Base-by-base conservation (phyloP, 495 filamentous ascomycete genomes). In the Cercophora scortea region DNA sequence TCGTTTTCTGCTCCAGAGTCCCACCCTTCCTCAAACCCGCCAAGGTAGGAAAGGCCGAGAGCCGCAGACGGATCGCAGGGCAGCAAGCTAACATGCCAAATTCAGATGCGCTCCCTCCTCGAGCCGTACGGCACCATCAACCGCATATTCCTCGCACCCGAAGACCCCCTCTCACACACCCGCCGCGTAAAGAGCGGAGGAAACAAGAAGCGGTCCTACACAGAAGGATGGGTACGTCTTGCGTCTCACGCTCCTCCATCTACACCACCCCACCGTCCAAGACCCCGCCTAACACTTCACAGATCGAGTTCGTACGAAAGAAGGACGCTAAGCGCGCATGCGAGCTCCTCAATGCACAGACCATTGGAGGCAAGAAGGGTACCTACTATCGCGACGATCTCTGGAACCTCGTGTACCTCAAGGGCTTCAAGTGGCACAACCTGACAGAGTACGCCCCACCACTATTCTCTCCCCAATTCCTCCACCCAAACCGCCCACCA, bases 11-110 rank as follows among this genome's bases (percentile, higher is more conserved):
- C 48, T 94, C 89, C 4, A 86, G 91, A 42, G 78, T 96, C 18
- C 93, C 94, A 17, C 93, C 93, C 8, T 96, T 95, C 68, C 89
- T 98, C 79, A 95, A 93, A 61, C 94, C 94, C 13, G 73, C 75
- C 42, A 89, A 90, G 42, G 25, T 25, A 25, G 25, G 25, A 25
- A 25, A 5, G 5, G 2, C 2, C 25, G 25, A 25, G 2, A 2
- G 25, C 5, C 25, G 25, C 25, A 5, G 25, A 25, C 25, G 25
- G 25, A 5, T 5, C 25, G 25, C 25, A 25, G 5, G 5, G 25
- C 25, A 25, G 25, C 25, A 25, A 25, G 25, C 25, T 25, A 25
- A 25, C 25, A 25, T 25, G 25, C 25, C 25, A 25, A 5, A n/a
- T n/a, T 5, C 25, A 25, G 25, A 68, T 97, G 16, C 85, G 88